Percentiles rank a stretch among this genome's conserved stretches.
These are phyloP conservation scores for Antrodiella citrinella DNA, from an alignment of 768 basidiomycete genomes.

Conservation along the genomic window DNA sequence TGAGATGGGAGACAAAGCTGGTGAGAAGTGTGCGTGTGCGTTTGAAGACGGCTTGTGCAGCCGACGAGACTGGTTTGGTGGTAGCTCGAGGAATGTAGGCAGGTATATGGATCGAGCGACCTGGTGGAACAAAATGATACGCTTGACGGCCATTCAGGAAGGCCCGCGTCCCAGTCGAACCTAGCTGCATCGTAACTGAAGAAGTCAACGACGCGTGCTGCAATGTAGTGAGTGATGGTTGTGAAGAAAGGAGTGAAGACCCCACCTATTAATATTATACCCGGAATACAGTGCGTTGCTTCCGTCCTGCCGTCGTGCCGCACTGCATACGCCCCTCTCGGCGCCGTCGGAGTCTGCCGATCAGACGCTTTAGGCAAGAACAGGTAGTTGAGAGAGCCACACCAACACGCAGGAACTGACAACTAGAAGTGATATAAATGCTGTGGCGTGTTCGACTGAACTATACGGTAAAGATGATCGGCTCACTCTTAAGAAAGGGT, in stretches of 20 bases:
- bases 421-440: too few relatives aligned
- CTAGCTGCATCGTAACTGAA: conserved; percentile 21
- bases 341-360: too few relatives aligned
- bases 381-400: too few relatives aligned
- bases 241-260: background rate
- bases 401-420: too few relatives aligned
- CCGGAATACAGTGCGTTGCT: too few relatives aligned
- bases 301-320: too few relatives aligned
- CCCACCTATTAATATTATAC: too few relatives aligned
- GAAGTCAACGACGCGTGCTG: background rate
- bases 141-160: conserved; percentile 16
- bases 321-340: too few relatives aligned
- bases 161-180: conserved; percentile 22
- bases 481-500: too few relatives aligned
- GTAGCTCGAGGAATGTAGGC: conserved; percentile 29
- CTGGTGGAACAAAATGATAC: conserved; percentile 13
- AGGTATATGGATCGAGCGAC: conserved; percentile 39
- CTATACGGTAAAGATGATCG: too few relatives aligned
- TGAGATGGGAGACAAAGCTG: conserved; percentile 47
- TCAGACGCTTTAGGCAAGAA: too few relatives aligned
- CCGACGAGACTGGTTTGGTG: conserved; percentile 21
- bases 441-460: too few relatives aligned
- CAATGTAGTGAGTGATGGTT: background rate
- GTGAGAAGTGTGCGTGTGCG: conserved; percentile 49
- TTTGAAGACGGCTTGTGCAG: conserved; percentile 39